Evolutionary conservation across 2,329 filamentous ascomycete genomes (phyloP).

Genomic region (Endothia cerciana): DNA sequence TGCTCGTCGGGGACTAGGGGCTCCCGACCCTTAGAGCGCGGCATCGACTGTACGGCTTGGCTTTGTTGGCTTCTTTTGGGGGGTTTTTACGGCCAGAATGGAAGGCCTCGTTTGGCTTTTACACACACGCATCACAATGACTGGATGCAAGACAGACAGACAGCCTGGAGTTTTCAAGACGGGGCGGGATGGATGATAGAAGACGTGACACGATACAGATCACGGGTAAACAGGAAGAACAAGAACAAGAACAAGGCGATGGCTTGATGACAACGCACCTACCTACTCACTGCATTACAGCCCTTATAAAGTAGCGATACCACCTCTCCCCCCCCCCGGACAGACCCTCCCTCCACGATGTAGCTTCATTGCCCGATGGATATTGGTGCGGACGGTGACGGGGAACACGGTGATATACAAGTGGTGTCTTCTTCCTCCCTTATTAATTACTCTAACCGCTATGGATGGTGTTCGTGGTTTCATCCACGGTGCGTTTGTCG

Average conservation of each 20-base stretch:
- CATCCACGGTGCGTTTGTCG: too few species aligned
- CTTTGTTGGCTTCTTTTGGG: background rate
- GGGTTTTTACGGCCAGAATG: background rate
- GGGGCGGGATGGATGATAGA: background rate
- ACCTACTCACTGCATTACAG: too few species aligned
- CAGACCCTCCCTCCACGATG: too few species aligned
- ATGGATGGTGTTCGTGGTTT: too few species aligned
- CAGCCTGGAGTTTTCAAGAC: slow-evolving; percentile 8
- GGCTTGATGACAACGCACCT: background rate
- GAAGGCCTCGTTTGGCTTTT: background rate
- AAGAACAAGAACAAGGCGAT: background rate
- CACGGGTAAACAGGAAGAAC: background rate
- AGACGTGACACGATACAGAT: background rate
- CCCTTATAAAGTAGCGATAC: too few species aligned
- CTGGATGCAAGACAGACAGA: background rate
- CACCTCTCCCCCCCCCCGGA: too few species aligned
- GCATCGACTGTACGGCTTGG: background rate
- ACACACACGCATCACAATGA: slow-evolving; percentile 1
- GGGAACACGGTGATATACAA: too few species aligned
- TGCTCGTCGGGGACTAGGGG: background rate
- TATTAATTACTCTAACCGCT: too few species aligned
- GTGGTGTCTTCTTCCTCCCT: too few species aligned
- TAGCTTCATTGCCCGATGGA: too few species aligned
- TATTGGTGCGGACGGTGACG: too few species aligned
- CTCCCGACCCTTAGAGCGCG: background rate